A percentile compares a stretch with the other conserved stretches of the same genome.
Conservation (phyloP, 1,139 yeast genomes). For the Candida sanyaensis region DNA sequence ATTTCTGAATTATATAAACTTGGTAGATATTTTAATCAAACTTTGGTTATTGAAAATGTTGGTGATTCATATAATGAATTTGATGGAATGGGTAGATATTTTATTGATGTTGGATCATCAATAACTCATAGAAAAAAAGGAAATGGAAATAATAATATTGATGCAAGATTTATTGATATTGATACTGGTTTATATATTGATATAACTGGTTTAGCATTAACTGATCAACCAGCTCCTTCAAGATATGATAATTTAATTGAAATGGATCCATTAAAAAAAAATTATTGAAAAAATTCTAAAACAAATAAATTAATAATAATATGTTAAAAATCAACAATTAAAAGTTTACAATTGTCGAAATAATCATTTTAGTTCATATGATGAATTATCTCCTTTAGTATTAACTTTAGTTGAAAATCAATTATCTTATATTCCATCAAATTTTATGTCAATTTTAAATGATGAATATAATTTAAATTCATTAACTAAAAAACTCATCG, state of each 20-base stretch:
- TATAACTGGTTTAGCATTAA: constrained; percentile 55
- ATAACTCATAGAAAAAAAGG: constrained; percentile 35
- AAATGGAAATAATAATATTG: constrained; percentile 63
- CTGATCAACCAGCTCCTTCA: constrained; percentile 35
- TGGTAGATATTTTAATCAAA: constrained; percentile 41
- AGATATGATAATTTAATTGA: constrained; percentile 19
- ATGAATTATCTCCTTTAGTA: constrained; percentile 34
- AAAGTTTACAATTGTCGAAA: constrained; percentile 48
- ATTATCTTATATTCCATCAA: constrained; percentile 32
- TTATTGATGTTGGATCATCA: constrained; percentile 13
- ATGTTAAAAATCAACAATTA: constrained; percentile 24
- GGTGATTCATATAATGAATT: constrained; percentile 20
- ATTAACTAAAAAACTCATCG: constrained; percentile 25
- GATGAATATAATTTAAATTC: constrained; percentile 31
- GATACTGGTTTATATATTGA: constrained; percentile 78
- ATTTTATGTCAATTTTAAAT: constrained; percentile 27
- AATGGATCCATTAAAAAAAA: constrained; percentile 13
- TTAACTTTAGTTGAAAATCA: constrained; percentile 36
- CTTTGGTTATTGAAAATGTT: constrained; percentile 40
- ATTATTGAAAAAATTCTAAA: constrained; percentile 7
- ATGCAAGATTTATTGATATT: constrained; percentile 78
- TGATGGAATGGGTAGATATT: constrained; percentile 27
- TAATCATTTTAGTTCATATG: constrained; percentile 36
- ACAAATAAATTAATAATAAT: constrained; percentile 17
- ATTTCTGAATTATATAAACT: constrained; percentile 44